A percentile compares a stretch with the other conserved stretches of the same genome.
phyloP scores from a whole-genome alignment of 108 stramenopile genomes.

The Conticribra guillardii region DNA sequence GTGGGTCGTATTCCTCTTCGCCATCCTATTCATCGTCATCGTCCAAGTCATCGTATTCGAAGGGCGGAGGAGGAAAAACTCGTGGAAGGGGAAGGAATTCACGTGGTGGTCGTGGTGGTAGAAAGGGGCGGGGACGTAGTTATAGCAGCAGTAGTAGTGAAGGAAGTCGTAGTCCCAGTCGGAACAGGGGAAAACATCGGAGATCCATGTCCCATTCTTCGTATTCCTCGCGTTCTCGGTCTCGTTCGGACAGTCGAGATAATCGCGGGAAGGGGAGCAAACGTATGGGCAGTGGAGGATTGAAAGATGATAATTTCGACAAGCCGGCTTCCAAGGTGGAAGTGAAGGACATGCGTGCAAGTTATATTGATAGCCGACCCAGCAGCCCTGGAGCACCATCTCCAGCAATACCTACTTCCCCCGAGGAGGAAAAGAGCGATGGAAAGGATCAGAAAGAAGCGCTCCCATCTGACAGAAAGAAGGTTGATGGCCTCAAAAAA shows the following conservation, averaged over 20 bases:
- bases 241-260: constrained; percentile 14
- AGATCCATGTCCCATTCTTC: constrained; percentile 31
- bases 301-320: no score
- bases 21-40: constrained; percentile 20
- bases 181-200: no score
- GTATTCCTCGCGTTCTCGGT: constrained; percentile 28
- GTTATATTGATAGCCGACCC: constrained; percentile 2
- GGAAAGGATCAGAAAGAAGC: no score
- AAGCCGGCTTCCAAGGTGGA: not conserved
- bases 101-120: constrained; percentile 9
- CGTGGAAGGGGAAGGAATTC: constrained; percentile 13
- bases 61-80: no score
- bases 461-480: not conserved
- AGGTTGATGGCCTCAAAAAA: not conserved
- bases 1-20: constrained; percentile 41
- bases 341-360: not conserved
- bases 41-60: constrained; percentile 38
- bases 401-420: not conserved
- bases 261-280: not conserved
- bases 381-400: constrained; percentile 11
- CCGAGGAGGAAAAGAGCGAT: not conserved
- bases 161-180: not conserved
- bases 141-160: constrained; percentile 23
- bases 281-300: not conserved
- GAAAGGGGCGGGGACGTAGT: constrained; percentile 30